Conservation (phyloP, 495 filamentous ascomycete genomes). For the Paragyromitra xinjiangensis region DNA sequence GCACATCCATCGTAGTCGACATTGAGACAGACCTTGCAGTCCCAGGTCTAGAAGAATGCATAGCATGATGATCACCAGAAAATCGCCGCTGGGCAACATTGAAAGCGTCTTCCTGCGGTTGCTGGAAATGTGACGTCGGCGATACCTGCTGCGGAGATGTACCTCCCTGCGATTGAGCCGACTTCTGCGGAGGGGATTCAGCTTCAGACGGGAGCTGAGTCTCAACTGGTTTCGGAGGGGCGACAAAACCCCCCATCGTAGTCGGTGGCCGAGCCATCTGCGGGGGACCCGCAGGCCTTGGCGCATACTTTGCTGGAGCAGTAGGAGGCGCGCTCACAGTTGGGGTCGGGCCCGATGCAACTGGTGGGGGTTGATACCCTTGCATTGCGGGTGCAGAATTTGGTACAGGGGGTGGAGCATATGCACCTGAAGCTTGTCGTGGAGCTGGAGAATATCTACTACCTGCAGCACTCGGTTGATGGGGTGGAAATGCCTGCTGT, state of each 20-base stretch:
- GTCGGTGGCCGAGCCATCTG: slow-evolving; percentile 61
- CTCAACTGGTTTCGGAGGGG: slow-evolving; percentile 21
- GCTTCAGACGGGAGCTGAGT: slow-evolving; percentile 56
- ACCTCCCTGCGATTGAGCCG: slow-evolving; percentile 65
- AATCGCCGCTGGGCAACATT: slow-evolving; percentile 33
- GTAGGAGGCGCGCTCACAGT: slow-evolving; percentile 57
- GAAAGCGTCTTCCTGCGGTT: slow-evolving; percentile 38
- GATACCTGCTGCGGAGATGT: slow-evolving; percentile 14
- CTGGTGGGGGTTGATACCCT: slow-evolving; percentile 60
- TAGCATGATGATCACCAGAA: slow-evolving; percentile 47
- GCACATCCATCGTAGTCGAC: slow-evolving; percentile 52
- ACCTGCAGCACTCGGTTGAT: slow-evolving; percentile 60
- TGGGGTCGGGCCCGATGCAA: slow-evolving; percentile 68
- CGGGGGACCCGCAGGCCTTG: slow-evolving; percentile 62
- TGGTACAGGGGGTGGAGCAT: slow-evolving; percentile 47
- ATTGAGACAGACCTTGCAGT: slow-evolving; percentile 50
- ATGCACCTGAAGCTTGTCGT: slow-evolving; percentile 60
- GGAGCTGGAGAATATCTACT: slow-evolving; percentile 72
- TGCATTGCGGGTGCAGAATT: slow-evolving; percentile 59
- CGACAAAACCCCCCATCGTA: slow-evolving; percentile 49
- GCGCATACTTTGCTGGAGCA: slow-evolving; percentile 58
- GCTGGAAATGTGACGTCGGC: slow-evolving; percentile 19
- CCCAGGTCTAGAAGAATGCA: slow-evolving; percentile 56
- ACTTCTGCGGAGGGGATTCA: slow-evolving; percentile 63
- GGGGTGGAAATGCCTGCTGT: slow-evolving; percentile 48